Evolutionary conservation across 306 rosid genomes (phyloP), one percentile per base, ranked within the genome.

Genomic region (Vigna reflexopilosa): DNA sequence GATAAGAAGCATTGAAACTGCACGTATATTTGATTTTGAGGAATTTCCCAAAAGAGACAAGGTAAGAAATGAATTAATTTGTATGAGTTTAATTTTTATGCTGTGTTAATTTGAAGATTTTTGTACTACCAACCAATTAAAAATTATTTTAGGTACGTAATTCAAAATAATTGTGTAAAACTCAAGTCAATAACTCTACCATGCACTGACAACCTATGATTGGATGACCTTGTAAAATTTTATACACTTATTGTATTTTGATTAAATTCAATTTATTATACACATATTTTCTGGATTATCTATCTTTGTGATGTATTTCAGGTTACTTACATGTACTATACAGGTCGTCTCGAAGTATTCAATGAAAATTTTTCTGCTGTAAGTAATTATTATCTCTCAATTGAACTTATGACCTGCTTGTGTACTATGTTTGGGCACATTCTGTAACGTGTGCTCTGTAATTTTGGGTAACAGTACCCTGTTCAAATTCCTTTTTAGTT

Each of bases 311-410:
- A 50, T 51, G n/a, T 79, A 67, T 74, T 86, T 65, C 92, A 92
- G 97, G 98, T 91, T 75, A 89, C 98, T 55, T 95, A 95, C 93
- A 93, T 91, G 99, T 95, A 95, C 83, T 95, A 92, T 83, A 95
- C 99, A 11, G 99, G 99, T n/a, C 98, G 99, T 66, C 96, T 95
- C 1, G 98, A 95, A 81, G 99, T 95, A 82, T 91, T 93, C 88
- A 92, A 95, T 63, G 98, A 95, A 89, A 95, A 95, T 78, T 95
- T 93, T 70, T 93, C 96, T 32, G 88, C 97, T 59, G 97, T 95
- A 87, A 89, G 98, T 89, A 69, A 59, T 78, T 77, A 72, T 59
- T 68, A 55, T 57, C 65, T 61, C 66, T 62, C 17, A 52, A 62
- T 69, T 78, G 58, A 51, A n/a, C 61, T 45, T 30, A 70, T 61